These are phyloP conservation scores for Ceratobasidium sp. DNA, from an alignment of 1,284 basidiomycete species.

Conservation along the genomic window DNA sequence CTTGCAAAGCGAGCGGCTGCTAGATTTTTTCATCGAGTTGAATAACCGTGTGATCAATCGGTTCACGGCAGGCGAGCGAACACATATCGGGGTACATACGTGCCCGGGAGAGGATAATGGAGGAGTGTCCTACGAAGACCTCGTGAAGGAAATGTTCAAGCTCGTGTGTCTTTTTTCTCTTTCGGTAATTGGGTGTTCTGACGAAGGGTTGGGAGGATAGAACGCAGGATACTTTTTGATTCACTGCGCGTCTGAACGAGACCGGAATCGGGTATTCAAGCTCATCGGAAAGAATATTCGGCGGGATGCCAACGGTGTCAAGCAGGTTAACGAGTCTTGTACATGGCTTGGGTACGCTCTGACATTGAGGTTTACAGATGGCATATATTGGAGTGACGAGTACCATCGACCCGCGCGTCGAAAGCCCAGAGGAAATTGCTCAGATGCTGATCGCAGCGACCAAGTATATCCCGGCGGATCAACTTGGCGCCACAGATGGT, in stretches of 20 bases:
- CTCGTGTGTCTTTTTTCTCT: conserved; percentile 5
- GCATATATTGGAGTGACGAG: conserved; percentile 48
- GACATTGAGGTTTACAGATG: conserved; percentile 33
- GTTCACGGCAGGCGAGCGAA: conserved; percentile 47
- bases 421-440: conserved; percentile 46
- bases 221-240: conserved; percentile 49
- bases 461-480: conserved; percentile 47
- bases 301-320: conserved; percentile 48
- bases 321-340: conserved; percentile 29
- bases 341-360: neutral
- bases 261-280: conserved; percentile 47
- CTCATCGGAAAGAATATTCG: conserved; percentile 48
- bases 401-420: conserved; percentile 46
- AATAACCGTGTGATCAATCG: conserved; percentile 48
- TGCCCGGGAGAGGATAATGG: conserved; percentile 43
- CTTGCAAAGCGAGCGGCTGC: conserved; percentile 37
- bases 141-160: conserved; percentile 36
- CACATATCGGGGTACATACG: conserved; percentile 48
- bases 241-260: conserved; percentile 46
- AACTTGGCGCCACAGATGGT: conserved; percentile 48
- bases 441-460: conserved; percentile 45
- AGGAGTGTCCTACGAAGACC: conserved; percentile 7
- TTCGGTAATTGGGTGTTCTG: neutral
- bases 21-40: conserved; percentile 48
- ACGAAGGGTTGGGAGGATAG: neutral